Base-by-base conservation (phyloP, 2,329 filamentous ascomycete species). In the Penicillium polonicum region DNA sequence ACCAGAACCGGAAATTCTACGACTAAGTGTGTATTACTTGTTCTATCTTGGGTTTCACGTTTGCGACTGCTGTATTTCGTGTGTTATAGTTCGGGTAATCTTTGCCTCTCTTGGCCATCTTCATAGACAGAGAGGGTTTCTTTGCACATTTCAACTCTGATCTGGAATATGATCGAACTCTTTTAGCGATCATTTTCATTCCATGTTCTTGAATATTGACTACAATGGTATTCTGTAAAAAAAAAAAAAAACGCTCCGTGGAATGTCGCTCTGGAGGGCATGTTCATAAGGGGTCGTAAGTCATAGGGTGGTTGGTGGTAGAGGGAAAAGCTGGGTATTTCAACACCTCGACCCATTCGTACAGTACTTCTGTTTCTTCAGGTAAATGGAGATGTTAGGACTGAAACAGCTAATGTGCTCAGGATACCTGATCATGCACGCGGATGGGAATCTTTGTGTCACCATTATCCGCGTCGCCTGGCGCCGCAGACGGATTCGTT, bases 1-100 rank as follows among this genome's bases (percentile, higher is more conserved):
- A 99, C 81, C 83, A 87, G 69, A 97, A 97, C 85, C 88, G 94
- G 76, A 96, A 89, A 80, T 99, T 97, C 85, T 90, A 86, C 72
- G 92, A 97, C 74, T 99, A 88, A 74, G 51, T 45, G 42, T 48
- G 41, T 58, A 13, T 19, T 58, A 27, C 57, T 48, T 53, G 27
- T 44, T 53, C 33, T 31, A 52, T 41, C 55, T 43, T 55, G 45
- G 36, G 29, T 46, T 49, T 38, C 48, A 42, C 33, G 7, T 53
- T 42, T 50, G 42, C n/a, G 53, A 43, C 41, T 50, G 53, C 39
- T 54, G 39, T 48, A 48, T 62, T 65, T 59, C 51, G 48, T 66
- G 62, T 67, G 60, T 52, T 59, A 66, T 66, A 65, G 58, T 66
- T 65, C 55, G 59, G 62, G 45, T 52, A 52, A 51, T 58, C 57